A percentile compares a stretch with the other conserved stretches of the same genome.
Evolutionary conservation across 2,329 filamentous ascomycete species (phyloP).

Genomic region (Ophiostoma piceae): DNA sequence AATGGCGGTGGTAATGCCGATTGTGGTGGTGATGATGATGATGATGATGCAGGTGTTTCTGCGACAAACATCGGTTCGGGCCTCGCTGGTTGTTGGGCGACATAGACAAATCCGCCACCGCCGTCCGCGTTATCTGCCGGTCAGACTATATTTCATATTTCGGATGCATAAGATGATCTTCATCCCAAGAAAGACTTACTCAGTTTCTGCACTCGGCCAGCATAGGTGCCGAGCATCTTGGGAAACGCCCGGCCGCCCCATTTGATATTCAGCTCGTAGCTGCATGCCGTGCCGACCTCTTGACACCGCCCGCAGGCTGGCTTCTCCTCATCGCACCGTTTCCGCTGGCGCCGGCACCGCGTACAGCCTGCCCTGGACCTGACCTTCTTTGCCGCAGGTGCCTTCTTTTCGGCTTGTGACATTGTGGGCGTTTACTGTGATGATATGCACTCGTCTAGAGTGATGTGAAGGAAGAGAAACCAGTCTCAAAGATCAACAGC

Average conservation of each 20-base stretch:
- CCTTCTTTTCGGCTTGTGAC: neutral
- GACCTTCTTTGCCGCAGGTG: neutral
- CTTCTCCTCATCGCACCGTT: constrained; percentile 45
- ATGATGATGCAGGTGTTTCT: neutral
- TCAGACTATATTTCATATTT: constrained; percentile 3
- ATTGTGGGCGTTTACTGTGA: neutral
- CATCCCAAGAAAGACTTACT: neutral
- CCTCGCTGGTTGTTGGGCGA: constrained; percentile 3
- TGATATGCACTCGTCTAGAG: neutral
- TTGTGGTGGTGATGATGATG: neutral
- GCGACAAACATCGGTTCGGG: neutral
- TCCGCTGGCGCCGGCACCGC: constrained; percentile 22
- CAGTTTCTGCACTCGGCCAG: constrained; percentile 18
- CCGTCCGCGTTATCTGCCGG: neutral
- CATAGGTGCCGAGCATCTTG: constrained; percentile 21
- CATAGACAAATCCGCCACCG: constrained; percentile 17
- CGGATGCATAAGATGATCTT: neutral
- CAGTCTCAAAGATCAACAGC: neutral
- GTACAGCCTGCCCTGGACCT: constrained; percentile 21
- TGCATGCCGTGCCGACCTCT: constrained; percentile 44
- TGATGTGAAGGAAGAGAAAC: neutral
- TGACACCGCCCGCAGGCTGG: constrained; percentile 47
- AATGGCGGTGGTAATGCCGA: neutral
- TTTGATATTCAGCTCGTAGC: constrained; percentile 24
- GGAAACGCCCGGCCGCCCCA: constrained; percentile 24